Evolutionary conservation across 2,329 filamentous ascomycete genomes (phyloP).

Genomic region (Sporothrix phasma): DNA sequence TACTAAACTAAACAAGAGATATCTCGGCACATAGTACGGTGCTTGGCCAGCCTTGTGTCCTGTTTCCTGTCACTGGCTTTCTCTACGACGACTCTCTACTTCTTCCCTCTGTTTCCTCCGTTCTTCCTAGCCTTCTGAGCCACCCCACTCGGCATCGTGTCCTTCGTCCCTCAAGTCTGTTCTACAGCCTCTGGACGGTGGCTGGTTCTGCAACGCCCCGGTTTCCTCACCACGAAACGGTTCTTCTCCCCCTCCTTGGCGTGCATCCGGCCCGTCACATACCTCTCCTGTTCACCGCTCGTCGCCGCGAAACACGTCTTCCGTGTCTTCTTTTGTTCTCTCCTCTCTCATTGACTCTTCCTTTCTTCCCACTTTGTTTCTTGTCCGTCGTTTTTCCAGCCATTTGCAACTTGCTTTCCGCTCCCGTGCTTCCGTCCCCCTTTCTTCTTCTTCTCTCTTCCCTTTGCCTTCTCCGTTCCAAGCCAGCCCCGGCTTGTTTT

Average conservation of each 20-base stretch:
- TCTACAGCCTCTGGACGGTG: background rate
- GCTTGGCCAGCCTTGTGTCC: background rate
- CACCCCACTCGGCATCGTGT: too few species aligned
- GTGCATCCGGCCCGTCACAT: background rate
- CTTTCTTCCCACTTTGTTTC: background rate
- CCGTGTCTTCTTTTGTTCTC: background rate
- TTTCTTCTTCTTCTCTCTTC: background rate
- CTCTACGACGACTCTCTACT: too few species aligned
- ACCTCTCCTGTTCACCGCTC: background rate
- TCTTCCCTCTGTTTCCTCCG: background rate
- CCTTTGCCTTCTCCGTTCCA: background rate
- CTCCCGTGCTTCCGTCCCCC: background rate
- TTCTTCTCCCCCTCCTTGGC: background rate
- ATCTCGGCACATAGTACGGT: background rate
- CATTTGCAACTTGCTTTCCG: background rate
- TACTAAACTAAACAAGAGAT: background rate
- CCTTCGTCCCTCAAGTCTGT: too few species aligned
- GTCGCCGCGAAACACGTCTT: background rate
- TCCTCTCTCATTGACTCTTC: background rate
- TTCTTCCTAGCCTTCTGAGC: background rate
- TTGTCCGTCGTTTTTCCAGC: background rate
- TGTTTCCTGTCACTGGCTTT: background rate
- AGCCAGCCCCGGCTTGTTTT: background rate
- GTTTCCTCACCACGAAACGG: slow-evolving; percentile 6
- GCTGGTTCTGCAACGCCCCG: slow-evolving; percentile 10